Evolutionary conservation across 352 stramenopile species (phyloP), one percentile per base, ranked within the genome.

Genomic region (Phytopythium sindhum): DNA sequence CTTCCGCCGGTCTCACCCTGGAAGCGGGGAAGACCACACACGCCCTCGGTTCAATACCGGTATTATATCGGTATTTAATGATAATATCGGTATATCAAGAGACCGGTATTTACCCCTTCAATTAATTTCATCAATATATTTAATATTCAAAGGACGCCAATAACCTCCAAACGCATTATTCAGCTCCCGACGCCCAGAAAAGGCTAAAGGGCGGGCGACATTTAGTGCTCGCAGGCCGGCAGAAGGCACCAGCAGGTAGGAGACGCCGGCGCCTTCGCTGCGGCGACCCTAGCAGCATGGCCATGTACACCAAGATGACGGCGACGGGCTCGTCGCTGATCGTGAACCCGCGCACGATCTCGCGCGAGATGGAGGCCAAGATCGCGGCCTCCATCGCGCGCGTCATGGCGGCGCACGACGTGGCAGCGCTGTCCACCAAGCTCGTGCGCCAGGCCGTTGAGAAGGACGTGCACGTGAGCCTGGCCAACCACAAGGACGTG

Each of bases 401-500:
- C 26, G 74, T 94, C 23, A 88, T 96, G 52, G 74, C 73, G 26
- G 78, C 75, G 60, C 76, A 90, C 64, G 85, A 90, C 63, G 67
- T 86, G 28, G 58, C 72, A 37, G 86, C 91, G 52, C 69, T 92
- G 42, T 87, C 80, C 15, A 93, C 84, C 37, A 92, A 92, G 56
- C 58, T 94, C 48, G 85, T 96, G 69, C 87, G 87, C 24, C 81
- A 93, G 70, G 75, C 80, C 33, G 85, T 96, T 53, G 87, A 96
- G 68, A 94, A 93, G 62, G 79, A 93, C 42, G 73, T 96, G n/a
- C 76, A 75, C 65, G 83, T 96, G 64, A 96, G 85, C 63, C 76
- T 96, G 39, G 82, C 80, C 63, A 93, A 86, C 75, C 87, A 96
- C 77, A 94, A 94, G 63, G 87, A 96, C 52, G 78, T 94, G 56